Conservation (phyloP, 495 filamentous ascomycete species). For the Neurospora cerealis region DNA sequence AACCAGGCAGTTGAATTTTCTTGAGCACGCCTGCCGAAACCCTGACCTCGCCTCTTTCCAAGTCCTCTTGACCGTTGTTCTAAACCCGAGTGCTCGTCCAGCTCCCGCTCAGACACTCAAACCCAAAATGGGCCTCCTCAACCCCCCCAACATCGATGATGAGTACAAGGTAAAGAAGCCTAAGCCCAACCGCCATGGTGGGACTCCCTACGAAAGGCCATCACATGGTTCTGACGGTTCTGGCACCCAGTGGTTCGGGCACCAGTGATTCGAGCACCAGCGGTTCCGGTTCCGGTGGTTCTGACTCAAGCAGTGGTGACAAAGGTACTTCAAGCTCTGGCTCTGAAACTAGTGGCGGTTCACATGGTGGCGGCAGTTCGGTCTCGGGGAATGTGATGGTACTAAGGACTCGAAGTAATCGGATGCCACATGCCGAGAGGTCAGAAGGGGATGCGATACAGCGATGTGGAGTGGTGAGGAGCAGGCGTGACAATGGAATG, state of each 20-base stretch:
- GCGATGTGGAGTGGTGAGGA: not conserved
- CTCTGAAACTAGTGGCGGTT: not conserved
- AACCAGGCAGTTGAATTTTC: too few relatives aligned
- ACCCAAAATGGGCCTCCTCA: not conserved
- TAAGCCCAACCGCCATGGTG: too few relatives aligned
- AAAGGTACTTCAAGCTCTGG: not conserved
- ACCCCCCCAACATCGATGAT: not conserved
- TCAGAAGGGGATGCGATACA: not conserved
- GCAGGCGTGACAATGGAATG: not conserved
- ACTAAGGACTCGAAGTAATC: not conserved
- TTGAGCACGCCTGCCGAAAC: too few relatives aligned
- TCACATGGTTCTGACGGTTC: not conserved
- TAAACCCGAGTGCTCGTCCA: too few relatives aligned
- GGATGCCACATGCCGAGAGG: not conserved
- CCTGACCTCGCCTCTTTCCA: too few relatives aligned
- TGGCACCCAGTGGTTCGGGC: not conserved
- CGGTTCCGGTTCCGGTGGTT: not conserved
- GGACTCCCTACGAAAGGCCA: too few relatives aligned
- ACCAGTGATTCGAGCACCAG: not conserved
- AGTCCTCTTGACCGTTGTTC: too few relatives aligned
- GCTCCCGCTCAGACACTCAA: not conserved
- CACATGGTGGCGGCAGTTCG: not conserved
- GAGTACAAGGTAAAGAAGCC: not conserved
- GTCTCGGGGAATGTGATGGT: not conserved
- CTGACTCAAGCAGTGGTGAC: not conserved